Evolutionary conservation across 352 stramenopile species (phyloP).

Genomic region (Vaucheria bursata): DNA sequence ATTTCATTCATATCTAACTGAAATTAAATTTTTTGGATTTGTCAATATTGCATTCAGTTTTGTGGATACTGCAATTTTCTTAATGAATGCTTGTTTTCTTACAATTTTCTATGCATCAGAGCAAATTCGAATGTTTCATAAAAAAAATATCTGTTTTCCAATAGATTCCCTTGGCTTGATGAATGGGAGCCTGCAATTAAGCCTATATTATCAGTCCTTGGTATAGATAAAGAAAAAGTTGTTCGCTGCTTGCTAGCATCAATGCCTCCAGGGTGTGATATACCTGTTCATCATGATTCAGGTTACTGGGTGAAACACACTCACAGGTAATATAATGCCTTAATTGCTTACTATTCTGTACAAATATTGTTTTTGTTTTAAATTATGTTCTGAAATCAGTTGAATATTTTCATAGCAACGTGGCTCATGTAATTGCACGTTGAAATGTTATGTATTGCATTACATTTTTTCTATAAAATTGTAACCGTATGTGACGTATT

Average conservation of each 20-base stretch:
- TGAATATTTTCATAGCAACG: not conserved
- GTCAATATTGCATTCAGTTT: no score
- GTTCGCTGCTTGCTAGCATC: conserved; percentile 88
- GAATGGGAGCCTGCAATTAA: conserved; percentile 40
- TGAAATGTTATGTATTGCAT: no score
- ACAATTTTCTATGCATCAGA: no score
- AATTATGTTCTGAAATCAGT: not conserved
- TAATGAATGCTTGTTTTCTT: no score
- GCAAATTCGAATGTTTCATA: no score
- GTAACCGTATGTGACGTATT: no score
- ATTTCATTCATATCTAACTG: no score
- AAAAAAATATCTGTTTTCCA: no score
- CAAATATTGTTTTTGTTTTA: not conserved
- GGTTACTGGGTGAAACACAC: conserved; percentile 88
- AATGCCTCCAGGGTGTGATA: conserved; percentile 84
- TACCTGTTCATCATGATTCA: conserved; percentile 94
- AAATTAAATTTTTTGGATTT: no score
- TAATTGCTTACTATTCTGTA: conserved; percentile 80
- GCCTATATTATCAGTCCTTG: conserved; percentile 76
- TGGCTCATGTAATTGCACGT: not conserved
- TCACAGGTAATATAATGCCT: conserved; percentile 90
- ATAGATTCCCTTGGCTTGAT: conserved; percentile 88
- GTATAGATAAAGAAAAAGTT: conserved; percentile 61
- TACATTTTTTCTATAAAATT: no score
- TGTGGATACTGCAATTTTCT: no score